Evolutionary conservation across 768 basidiomycete genomes (phyloP), one percentile per base, ranked within the genome.

Genomic region (Leccinum subgranulosum): DNA sequence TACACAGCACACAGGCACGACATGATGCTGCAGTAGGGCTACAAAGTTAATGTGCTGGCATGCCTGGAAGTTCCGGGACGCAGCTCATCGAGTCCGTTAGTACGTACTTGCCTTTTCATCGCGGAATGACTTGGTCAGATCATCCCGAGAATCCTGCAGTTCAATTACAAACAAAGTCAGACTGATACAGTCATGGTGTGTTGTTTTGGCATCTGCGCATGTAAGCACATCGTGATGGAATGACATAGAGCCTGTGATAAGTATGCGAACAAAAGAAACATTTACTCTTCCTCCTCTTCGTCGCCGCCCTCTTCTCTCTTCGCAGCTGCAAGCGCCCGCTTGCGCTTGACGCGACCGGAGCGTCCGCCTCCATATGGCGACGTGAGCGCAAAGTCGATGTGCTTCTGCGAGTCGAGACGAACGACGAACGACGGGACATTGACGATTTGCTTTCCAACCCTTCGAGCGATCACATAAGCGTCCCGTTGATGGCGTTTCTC

Each of bases 401-500:
- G 97, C 73, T 98, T 98, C 84, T 98, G 95, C 60, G 94, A 96
- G 82, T 98, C 97, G 66, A 98, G 90, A 77, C 97, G 94, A 67
- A 99, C 96, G 73, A 98, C 91, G 75, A 98, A 98, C 3, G 95
- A 98, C 19, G 96, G 96, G 55, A 98, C 91, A 78, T 97, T 94
- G 80, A 99, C 97, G 62, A 98, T 92, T 77, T 99, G 97, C 79
- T 94, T 96, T 74, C 97, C 97, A 72, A 98, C 97, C 55, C 92
- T 93, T 50, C 25, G 49, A n/a, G 31, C 33, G 28, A 56, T 28
- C 49, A 14, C 6, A 31, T 61, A 15, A 67, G 55, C 19, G 15
- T 47, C 27, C n/a, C 6, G 1, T 29, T 9, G 4, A 50, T n/a
- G 12, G 5, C 39, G 27, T 15, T 6, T 47, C 15, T 12, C 6